Base-by-base conservation (phyloP, 345 rosid species). In the Microcos paniculata region DNA sequence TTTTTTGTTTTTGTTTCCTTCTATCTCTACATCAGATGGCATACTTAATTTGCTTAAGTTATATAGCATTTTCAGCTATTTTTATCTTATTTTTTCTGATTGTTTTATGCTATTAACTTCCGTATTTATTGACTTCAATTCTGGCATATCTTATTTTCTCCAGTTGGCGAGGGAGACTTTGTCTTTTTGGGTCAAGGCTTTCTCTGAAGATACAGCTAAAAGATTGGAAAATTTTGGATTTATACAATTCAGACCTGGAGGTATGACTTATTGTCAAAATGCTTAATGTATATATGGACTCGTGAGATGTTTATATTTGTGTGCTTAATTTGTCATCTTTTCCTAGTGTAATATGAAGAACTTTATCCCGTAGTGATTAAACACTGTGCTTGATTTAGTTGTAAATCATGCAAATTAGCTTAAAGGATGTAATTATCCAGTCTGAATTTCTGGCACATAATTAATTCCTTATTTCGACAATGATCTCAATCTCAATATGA, bases 101-200 rank as follows among this genome's bases (percentile, higher is more conserved):
- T 30, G 26, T 58, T 38, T 62, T 62, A 28, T 51, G 35, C n/a
- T 69, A 59, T 43, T 43, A 14, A 19, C 62, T 40, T 26, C 48
- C 57, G 14, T 53, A n/a, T n/a, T 48, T 18, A 14, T 70, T 78
- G 46, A 16, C 66, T 59, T 56, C 33, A 21, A 48, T 45, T 58
- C 73, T 45, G 69, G 21, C 49, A 63, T 30, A 53, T 43, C n/a
- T 62, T 77, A 31, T 72, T 76, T 58, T 76, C 76, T 79, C 46
- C 89, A 96, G 99, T 84, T 96, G 80, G 97, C 97, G 40, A 93
- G 99, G 82, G 99, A 96, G 83, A 82, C 97, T 7, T 76, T 96
- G 82, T 96, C 99, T 76, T 96, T 92, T 83, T 96, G 99, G 99
- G 98, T 93, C 74, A 96, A 96, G 83, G 99, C 99, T 75, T 96